Conservation (phyloP, 1,284 basidiomycete genomes). For the Trametes versicolor region DNA sequence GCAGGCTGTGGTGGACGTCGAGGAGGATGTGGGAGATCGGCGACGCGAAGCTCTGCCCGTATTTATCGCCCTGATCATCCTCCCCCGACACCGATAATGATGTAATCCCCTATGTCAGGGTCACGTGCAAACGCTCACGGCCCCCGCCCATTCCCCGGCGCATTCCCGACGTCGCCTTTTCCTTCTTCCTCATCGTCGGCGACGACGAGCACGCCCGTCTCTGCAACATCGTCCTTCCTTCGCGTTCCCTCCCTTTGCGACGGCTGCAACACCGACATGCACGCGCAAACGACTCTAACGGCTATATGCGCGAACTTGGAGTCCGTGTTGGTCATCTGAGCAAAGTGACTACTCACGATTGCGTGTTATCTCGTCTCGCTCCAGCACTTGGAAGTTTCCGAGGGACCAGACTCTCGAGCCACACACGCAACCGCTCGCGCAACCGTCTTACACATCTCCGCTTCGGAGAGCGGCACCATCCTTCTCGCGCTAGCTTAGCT, state of each 20-base stretch:
- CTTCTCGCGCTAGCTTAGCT: not conserved
- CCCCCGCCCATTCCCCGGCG: constrained; percentile 6
- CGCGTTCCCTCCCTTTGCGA: not conserved
- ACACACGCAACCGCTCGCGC: not conserved
- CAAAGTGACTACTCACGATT: constrained; percentile 29
- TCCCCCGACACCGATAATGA: constrained; percentile 27
- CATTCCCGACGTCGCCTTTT: constrained; percentile 19
- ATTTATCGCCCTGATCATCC: constrained; percentile 35
- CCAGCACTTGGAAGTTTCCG: constrained; percentile 9
- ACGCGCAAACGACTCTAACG: no score
- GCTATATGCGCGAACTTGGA: not conserved
- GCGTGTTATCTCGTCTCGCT: constrained; percentile 34
- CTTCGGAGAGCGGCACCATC: not conserved
- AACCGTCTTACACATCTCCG: constrained; percentile 7
- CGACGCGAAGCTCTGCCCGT: constrained; percentile 14
- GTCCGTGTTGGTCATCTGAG: constrained; percentile 21
- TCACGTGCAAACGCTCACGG: constrained; percentile 22
- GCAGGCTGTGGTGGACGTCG: constrained; percentile 10
- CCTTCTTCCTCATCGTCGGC: constrained; percentile 17
- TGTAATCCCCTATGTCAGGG: constrained; percentile 30
- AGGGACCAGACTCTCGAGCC: not conserved
- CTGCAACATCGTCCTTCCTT: not conserved
- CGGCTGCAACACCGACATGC: not conserved
- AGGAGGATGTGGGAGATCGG: constrained; percentile 25
- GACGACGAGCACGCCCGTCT: constrained; percentile 13